These are phyloP conservation scores for Sporothrix schenckii DNA, from an alignment of 2,329 filamentous ascomycete genomes.

Conservation along the genomic window DNA sequence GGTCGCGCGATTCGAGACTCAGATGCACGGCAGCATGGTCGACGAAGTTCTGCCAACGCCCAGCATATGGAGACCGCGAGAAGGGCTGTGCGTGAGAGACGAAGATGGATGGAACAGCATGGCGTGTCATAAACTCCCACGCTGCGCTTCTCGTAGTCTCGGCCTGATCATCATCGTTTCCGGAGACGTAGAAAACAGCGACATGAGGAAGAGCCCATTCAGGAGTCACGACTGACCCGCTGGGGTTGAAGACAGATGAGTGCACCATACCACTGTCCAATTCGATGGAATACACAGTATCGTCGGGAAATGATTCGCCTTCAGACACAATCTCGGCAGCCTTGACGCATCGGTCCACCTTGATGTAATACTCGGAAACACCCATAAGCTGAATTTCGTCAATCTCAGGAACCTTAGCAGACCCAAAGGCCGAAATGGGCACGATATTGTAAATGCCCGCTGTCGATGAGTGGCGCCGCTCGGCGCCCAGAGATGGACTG, in stretches of 20 bases:
- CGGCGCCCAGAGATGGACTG: neutral
- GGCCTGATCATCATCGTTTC: conserved; percentile 47
- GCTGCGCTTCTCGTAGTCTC: conserved; percentile 48
- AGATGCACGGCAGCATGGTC: conserved; percentile 52
- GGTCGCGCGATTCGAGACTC: conserved; percentile 50
- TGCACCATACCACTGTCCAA: conserved; percentile 48
- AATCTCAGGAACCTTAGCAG: conserved; percentile 45
- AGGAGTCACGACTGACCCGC: conserved; percentile 48
- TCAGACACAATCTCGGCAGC: conserved; percentile 44
- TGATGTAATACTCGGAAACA: conserved; percentile 55
- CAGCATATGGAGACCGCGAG: conserved; percentile 40
- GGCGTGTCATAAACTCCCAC: conserved; percentile 53
- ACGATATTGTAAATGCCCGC: conserved; percentile 53
- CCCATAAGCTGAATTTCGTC: conserved; percentile 56
- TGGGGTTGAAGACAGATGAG: conserved; percentile 44
- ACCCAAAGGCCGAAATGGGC: conserved; percentile 54
- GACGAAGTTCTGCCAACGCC: conserved; percentile 44
- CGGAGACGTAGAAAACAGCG: conserved; percentile 54
- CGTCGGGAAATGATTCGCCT: conserved; percentile 38
- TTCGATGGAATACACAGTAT: conserved; percentile 45
- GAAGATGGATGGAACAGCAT: conserved; percentile 52
- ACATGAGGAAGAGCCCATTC: conserved; percentile 54
- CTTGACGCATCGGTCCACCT: conserved; percentile 52
- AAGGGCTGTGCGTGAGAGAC: conserved; percentile 52
- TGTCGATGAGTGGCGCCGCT: conserved; percentile 23